Percentiles rank a stretch among this genome's conserved stretches.
These are phyloP conservation scores for Fusarium sp. DNA, from an alignment of 2,329 filamentous ascomycete species.

Conservation along the genomic window DNA sequence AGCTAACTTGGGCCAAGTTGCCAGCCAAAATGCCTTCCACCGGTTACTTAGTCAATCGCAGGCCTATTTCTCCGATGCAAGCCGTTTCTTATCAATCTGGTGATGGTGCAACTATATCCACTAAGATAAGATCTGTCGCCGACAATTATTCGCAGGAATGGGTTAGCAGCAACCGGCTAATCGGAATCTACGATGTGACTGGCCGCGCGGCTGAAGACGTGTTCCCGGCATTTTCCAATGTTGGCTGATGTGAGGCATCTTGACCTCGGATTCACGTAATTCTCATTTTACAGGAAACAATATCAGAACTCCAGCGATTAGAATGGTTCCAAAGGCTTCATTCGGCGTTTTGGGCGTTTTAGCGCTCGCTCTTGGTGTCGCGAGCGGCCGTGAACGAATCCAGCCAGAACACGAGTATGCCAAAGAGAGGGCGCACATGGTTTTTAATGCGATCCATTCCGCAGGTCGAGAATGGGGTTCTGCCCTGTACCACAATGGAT, in stretches of 20 bases:
- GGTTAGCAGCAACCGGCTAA: slow-evolving; percentile 9
- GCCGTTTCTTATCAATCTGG: slow-evolving; percentile 33
- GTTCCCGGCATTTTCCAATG: not conserved
- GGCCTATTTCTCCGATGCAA: not conserved
- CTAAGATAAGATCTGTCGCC: slow-evolving; percentile 27
- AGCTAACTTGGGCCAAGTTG: not conserved
- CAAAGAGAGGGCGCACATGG: slow-evolving; percentile 64
- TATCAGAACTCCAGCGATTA: not conserved
- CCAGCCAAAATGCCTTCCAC: not conserved
- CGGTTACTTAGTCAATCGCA: not conserved
- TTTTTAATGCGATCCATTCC: slow-evolving; percentile 78
- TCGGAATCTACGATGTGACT: slow-evolving; percentile 4
- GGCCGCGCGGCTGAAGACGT: slow-evolving; percentile 33
- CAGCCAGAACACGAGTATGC: slow-evolving; percentile 51
- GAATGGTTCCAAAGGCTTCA: slow-evolving; percentile 27
- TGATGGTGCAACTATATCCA: slow-evolving; percentile 2
- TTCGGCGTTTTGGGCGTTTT: slow-evolving; percentile 16
- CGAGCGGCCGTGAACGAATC: slow-evolving; percentile 34
- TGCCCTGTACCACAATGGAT: slow-evolving; percentile 77
- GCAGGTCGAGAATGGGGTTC: slow-evolving; percentile 80
- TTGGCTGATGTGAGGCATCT: slow-evolving; percentile 1
- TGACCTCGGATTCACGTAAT: not conserved
- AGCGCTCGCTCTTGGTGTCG: slow-evolving; percentile 11
- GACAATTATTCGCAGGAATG: slow-evolving; percentile 14
- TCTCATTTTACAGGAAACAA: not conserved